Base-by-base conservation (phyloP, 2,329 filamentous ascomycete genomes). In the Colletotrichum camelliae region DNA sequence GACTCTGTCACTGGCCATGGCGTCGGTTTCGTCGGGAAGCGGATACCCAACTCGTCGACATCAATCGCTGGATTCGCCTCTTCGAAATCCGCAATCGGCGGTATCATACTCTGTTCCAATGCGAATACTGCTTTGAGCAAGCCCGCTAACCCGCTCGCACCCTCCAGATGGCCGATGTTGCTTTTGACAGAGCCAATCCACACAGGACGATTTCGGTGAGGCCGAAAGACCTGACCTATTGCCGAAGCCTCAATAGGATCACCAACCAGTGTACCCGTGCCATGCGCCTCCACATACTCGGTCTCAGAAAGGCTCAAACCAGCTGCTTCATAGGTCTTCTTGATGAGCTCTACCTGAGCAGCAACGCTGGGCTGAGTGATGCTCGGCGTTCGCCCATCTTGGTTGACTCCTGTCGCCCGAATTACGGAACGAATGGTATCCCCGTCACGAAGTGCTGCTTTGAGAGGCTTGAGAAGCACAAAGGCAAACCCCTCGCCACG, bases 401-500 rank as follows among this genome's bases (percentile, higher is more conserved):
- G 86, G 72, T 91, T 92, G 37, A 89, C 84, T 0, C 84, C 84
- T 0, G 87, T 90, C 6, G 85, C 88, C 16, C 89, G 86, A 69
- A 93, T 88, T n/a, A 92, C 85, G 8, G 86, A 87, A 8, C 89
- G 86, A 66, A 92, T 89, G 0, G 87, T 88, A 79, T 94, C 90
- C 18, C 90, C 89, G 77, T 91, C 89, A 9, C 84, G 83, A 5
- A 93, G 77, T 1, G 92, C 92, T 79, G 91, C 88, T 7, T 85
- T 82, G 0, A 93, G 83, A 2, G 87, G 87, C 82, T 93, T 94
- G 61, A 94, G 79, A 5, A 93, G 79, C 1, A 94, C 81, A 18
- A 90, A 86, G 0, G 87, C 91, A 27, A 90, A 85, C 0, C 92
- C 93, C 79, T 94, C 93, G 1, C 92, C 92, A 27, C 92, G 86